A percentile compares a stretch with the other conserved stretches of the same genome.
Conservation (phyloP, 805 yeast species). For the Saccharomycopsis schoenii region DNA sequence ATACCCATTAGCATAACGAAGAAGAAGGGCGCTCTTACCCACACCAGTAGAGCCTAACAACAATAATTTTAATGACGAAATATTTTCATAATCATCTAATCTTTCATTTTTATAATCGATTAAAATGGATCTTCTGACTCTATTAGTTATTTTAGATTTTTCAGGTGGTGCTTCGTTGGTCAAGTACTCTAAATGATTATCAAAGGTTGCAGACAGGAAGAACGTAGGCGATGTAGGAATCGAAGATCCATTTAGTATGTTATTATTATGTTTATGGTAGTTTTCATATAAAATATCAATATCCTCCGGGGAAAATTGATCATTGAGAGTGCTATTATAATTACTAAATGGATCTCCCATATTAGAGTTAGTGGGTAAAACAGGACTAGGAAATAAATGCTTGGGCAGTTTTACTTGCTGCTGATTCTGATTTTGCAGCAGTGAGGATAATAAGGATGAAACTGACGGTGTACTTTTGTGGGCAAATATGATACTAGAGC, state of each 20-base stretch:
- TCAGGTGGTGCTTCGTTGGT: slow-evolving; percentile 3
- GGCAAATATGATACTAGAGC: background rate
- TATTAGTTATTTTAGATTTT: slow-evolving; percentile 4
- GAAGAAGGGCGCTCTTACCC: slow-evolving; percentile 38
- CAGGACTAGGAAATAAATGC: background rate
- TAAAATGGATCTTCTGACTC: slow-evolving; percentile 13
- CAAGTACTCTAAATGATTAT: slow-evolving; percentile 1
- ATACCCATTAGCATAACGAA: slow-evolving; percentile 31
- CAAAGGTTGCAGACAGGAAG: slow-evolving; percentile 12
- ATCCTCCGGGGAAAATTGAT: background rate
- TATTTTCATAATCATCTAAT: slow-evolving; percentile 14
- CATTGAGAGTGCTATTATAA: background rate
- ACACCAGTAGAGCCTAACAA: slow-evolving; percentile 39
- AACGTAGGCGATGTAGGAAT: slow-evolving; percentile 12
- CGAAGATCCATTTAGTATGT: background rate
- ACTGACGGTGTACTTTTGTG: background rate
- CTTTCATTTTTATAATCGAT: slow-evolving; percentile 15
- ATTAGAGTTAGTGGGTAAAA: background rate
- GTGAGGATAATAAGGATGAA: background rate
- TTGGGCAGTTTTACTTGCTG: background rate
- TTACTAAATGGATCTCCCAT: background rate
- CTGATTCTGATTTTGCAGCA: background rate
- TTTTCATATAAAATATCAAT: background rate
- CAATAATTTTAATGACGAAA: slow-evolving; percentile 25
- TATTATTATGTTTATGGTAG: background rate